Evolutionary conservation across 352 stramenopile species (phyloP), one percentile per base, ranked within the genome.

Genomic region (Pythium scleroteichum): DNA sequence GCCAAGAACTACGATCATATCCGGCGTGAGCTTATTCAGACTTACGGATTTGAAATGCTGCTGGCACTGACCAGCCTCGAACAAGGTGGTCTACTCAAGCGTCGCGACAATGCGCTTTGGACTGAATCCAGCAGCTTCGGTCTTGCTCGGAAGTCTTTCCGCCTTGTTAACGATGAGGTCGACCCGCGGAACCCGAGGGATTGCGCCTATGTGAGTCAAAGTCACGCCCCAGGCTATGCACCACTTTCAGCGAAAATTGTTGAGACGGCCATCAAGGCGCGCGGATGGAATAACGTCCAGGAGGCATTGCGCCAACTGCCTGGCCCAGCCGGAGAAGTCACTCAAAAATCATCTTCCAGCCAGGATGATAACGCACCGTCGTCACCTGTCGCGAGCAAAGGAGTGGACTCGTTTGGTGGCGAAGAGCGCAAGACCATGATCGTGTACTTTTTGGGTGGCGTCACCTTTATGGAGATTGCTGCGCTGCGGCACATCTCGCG

Each of bases 391-490:
- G 58, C 64, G 12, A 53, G 58, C 42, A 69, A 59, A 8, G 57
- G 58, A 19, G 56, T 92, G 20, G 85, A 94, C 54, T 83, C 63
- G 24, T 88, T 91, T 64, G 84, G 82, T 29, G 78, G 66, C 29
- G 82, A 90, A 47, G 79, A 94, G 56, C 73, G 79, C 53, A 98
- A 98, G 70, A 92, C 98, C 33, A 86, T 99, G 74, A 70, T 99
- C 10, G 91, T 99, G 19, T 97, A 97, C 73, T 99, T 97, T 72
- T 60, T 99, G 16, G 97, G 97, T 40, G 97, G 97, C 26, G 88
- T 99, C 14, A 98, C 95, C 19, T 98, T 92, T 71, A 98, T 98
- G 89, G 97, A 99, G 72, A 97, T 98, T 59, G 95, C 97, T 17
- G 94, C 95, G 17, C 72, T 99, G 39, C 88, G 97, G 26, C 97